Evolutionary conservation across 257 asterid genomes (phyloP), one percentile per base, ranked within the genome.

Genomic region (Solanum corneliomulleri): DNA sequence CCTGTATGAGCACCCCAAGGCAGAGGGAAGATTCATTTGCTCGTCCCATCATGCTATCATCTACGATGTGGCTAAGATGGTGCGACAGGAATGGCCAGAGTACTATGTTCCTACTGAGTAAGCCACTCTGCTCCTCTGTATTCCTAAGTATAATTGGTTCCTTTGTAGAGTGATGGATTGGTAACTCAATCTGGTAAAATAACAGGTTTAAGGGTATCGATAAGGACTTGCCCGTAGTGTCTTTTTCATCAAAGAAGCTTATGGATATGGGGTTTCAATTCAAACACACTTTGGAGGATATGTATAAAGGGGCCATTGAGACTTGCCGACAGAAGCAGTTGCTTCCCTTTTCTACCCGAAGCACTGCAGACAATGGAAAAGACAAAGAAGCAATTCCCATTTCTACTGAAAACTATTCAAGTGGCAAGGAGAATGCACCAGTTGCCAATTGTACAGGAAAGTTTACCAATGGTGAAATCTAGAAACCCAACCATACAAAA

Each of bases 11-110:
- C 89, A 93, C 75, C 98, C 98, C n/a, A 91, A 76, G 45, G 95
- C 93, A 78, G 91, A 90, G 71, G 99, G 98, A 88, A 92, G 99
- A 93, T 94, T 90, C 92, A 93, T 97, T 70, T 95, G 99, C 91
- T 94, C 99, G 16, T 93, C 98, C 72, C 89, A 95, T 86, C 93
- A 97, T 85, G 93, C 94, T 76, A 95, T 98, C 78, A 94, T 97
- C 83, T 89, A 95, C 35, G 94, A 88, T 85, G 82, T 95, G 87
- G 97, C 94, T 56, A 88, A 90, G 82, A 89, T 95, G 94, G 91
- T 95, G 86, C 82, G 90, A 87, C 88, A 91, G 52, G 94, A 94
- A 47, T 97, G 99, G 99, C 98, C 99, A 4, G 96, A 94, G 86
- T 97, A 97, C 89, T n/a, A 90, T 64, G 82, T 95, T 93, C 97